Conservation (phyloP, 495 filamentous ascomycete genomes). For the Schizothecium vesticola region DNA sequence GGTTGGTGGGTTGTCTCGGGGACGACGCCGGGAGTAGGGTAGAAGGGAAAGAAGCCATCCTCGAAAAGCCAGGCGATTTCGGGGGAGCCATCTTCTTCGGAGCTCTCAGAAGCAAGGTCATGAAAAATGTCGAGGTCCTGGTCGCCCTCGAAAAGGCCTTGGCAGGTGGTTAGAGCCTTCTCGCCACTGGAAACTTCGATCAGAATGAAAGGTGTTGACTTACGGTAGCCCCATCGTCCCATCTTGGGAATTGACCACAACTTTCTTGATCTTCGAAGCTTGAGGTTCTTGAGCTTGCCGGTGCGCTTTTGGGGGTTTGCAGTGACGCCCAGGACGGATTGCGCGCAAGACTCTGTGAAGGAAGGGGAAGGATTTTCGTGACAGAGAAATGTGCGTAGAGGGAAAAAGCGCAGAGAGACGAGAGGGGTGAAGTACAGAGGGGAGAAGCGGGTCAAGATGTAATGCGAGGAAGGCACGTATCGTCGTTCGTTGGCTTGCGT, state of each 20-base stretch:
- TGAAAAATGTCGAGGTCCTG: neutral
- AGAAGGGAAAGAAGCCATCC: neutral
- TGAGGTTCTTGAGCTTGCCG: no score
- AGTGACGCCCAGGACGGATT: no score
- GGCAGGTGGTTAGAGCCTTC: no score
- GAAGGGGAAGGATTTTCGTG: no score
- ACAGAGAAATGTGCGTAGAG: no score
- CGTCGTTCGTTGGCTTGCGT: no score
- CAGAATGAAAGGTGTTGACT: neutral
- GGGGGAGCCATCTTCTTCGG: neutral
- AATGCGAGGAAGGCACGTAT: no score
- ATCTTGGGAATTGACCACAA: neutral
- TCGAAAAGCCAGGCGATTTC: neutral
- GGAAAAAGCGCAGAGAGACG: no score
- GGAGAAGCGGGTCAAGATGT: no score
- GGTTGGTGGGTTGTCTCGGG: neutral
- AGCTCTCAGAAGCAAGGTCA: neutral
- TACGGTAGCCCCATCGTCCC: slow-evolving; percentile 4
- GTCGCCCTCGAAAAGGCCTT: slow-evolving; percentile 7
- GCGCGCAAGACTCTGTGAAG: no score
- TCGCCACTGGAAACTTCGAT: neutral
- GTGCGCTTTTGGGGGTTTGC: no score
- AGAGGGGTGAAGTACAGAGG: no score
- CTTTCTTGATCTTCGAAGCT: neutral
- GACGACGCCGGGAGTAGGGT: neutral